phyloP scores from a whole-genome alignment of 768 basidiomycete genomes.

The Mycena rosella region DNA sequence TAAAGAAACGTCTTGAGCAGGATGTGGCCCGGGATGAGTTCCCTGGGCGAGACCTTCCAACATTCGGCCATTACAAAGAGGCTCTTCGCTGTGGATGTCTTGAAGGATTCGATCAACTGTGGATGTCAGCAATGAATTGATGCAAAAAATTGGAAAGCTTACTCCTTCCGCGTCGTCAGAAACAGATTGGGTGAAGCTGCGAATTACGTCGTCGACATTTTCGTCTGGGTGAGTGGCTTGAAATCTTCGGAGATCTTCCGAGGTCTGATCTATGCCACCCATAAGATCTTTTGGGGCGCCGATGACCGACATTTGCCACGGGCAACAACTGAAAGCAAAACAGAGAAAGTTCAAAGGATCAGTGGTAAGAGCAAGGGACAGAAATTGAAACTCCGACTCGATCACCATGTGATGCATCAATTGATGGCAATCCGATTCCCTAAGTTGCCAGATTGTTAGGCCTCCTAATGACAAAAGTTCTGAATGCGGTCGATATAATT shows the following conservation, averaged over 20 bases:
- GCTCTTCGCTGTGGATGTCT: background rate
- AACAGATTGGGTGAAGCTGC: background rate
- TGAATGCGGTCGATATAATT: too few relatives aligned
- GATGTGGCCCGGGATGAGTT: slow-evolving; percentile 1
- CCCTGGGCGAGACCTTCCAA: slow-evolving; percentile 4
- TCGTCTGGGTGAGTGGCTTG: background rate
- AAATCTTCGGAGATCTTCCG: background rate
- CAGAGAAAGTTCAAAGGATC: too few relatives aligned
- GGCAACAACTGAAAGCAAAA: too few relatives aligned
- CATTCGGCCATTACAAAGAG: slow-evolving; percentile 3
- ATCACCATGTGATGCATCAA: too few relatives aligned
- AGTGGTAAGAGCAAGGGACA: too few relatives aligned
- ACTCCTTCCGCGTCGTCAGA: background rate
- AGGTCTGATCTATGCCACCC: background rate
- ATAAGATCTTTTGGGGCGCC: background rate
- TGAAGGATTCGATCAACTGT: slow-evolving; percentile 19
- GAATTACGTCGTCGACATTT: background rate
- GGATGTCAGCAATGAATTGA: slow-evolving; percentile 8
- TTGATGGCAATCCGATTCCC: too few relatives aligned
- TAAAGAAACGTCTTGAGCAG: slow-evolving; percentile 14
- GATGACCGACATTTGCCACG: slow-evolving; percentile 16
- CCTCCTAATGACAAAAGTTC: too few relatives aligned
- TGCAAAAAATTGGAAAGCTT: background rate
- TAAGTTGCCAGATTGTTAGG: too few relatives aligned
- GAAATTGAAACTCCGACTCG: too few relatives aligned